Evolutionary conservation across 768 basidiomycete species (phyloP).

Genomic region (Podaxis sp.): DNA sequence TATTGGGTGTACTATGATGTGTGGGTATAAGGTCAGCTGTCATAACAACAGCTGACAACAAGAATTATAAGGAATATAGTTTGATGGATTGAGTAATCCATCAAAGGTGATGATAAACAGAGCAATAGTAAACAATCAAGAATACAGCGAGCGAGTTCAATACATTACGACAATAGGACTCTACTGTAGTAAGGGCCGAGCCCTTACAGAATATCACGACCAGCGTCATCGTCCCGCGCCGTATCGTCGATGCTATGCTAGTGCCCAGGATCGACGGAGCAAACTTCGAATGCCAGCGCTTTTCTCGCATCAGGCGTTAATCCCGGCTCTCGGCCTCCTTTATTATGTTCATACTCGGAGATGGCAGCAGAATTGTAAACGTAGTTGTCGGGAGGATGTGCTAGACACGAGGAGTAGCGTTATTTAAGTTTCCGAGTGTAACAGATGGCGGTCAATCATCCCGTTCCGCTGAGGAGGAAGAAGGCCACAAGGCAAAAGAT

Average conservation of each 20-base stretch:
- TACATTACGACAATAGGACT: no score
- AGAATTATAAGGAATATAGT: no score
- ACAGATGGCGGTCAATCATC: slow-evolving; percentile 15
- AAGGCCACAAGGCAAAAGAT: slow-evolving; percentile 2
- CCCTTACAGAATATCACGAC: no score
- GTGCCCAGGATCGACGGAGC: not conserved
- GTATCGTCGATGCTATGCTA: not conserved
- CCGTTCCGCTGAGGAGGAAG: not conserved
- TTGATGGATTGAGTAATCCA: no score
- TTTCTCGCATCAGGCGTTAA: not conserved
- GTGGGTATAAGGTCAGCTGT: no score
- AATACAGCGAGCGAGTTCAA: no score
- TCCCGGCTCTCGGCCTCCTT: not conserved
- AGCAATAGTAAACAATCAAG: no score
- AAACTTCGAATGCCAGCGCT: not conserved
- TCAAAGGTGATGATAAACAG: no score
- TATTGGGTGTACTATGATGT: no score
- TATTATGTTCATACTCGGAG: not conserved
- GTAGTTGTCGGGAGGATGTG: not conserved
- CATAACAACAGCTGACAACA: no score
- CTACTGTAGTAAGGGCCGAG: no score
- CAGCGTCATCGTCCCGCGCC: not conserved
- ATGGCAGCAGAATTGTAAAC: not conserved
- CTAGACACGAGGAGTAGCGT: not conserved
- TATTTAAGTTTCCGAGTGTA: slow-evolving; percentile 13